Base-by-base conservation (phyloP, 2,329 filamentous ascomycete species). In the Ascochyta fabae region DNA sequence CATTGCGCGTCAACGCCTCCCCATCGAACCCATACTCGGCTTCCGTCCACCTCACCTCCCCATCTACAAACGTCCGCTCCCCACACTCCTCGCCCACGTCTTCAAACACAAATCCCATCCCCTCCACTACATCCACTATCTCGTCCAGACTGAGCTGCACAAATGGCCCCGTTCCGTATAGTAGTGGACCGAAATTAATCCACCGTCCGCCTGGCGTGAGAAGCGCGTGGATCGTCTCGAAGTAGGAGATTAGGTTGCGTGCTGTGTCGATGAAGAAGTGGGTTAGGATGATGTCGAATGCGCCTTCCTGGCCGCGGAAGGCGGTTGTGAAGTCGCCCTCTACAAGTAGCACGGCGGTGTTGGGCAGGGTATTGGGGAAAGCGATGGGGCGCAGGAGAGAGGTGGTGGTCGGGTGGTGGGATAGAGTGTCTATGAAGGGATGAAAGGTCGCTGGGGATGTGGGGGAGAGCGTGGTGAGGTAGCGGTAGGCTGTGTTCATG, bases 231-330 rank as follows among this genome's bases (percentile, higher is more conserved):
- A 85, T 85, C 0, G 79, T 84, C 33, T 86, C 82, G 6, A 86
- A 74, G 56, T 86, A 86, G 0, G 64, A 71, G 66, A 85, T 76
- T 1, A 85, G 66, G 49, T 86, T 86, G 0, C 83, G 78, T 0
- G 84, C 84, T 0, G 84, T 86, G 62, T 86, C 84, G 59, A 86
- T 85, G 70, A 86, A 86, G 71, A 86, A 86, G 39, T 85, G 79
- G 0, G 84, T 85, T 0, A 85, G 68, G 0, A 86, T 69, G 0
- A 79, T 74, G 48, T 86, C 83, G 65, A 77, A 86, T 4, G 59
- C 55, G 0, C 57, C 62, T 6, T 50, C 23, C 36, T 62, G 52
- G n/a, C 55, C 53, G 12, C 49, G 41, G 0, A 79, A 75, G 1
- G 72, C 69, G 4, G 78, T 79, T 0, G 79, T 83, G 58, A 86